Conservation (phyloP, 352 stramenopile genomes). For the Pythium aquatile region DNA sequence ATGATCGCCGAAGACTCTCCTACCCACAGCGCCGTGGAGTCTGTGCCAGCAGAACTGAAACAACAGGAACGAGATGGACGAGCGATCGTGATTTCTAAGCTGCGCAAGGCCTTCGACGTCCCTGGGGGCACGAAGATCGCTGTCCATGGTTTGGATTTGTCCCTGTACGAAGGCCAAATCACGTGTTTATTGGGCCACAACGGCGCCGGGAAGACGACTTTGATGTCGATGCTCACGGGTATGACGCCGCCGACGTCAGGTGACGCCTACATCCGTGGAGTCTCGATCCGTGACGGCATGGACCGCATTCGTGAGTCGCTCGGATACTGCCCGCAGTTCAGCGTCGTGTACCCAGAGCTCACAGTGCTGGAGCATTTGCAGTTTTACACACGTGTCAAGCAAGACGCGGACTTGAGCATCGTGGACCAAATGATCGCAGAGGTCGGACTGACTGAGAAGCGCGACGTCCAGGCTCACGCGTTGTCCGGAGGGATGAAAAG, state of each 20-base stretch:
- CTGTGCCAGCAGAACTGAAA: constrained; percentile 37
- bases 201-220: constrained; percentile 90
- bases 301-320: constrained; percentile 85
- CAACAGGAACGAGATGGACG: constrained; percentile 51
- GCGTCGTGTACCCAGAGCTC: constrained; percentile 94
- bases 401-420: constrained; percentile 34
- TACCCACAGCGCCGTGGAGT: constrained; percentile 21
- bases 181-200: constrained; percentile 95
- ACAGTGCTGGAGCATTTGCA: constrained; percentile 95
- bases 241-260: constrained; percentile 60
- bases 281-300: constrained; percentile 76
- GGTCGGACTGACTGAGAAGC: constrained; percentile 91
- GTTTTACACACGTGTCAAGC: constrained; percentile 94
- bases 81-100: constrained; percentile 53
- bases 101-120: constrained; percentile 79
- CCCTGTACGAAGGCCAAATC: constrained; percentile 93
- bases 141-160: constrained; percentile 80
- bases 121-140: constrained; percentile 75
- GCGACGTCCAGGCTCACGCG: constrained; percentile 40
- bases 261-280: constrained; percentile 54
- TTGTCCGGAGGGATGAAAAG: constrained; percentile 82
- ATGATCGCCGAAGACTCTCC: not conserved
- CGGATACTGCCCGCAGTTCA: constrained; percentile 96
- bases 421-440: constrained; percentile 75
- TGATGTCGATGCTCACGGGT: constrained; percentile 81